These are phyloP conservation scores for Jamesozyma lodderae DNA, from an alignment of 805 yeast genomes.

Conservation along the genomic window DNA sequence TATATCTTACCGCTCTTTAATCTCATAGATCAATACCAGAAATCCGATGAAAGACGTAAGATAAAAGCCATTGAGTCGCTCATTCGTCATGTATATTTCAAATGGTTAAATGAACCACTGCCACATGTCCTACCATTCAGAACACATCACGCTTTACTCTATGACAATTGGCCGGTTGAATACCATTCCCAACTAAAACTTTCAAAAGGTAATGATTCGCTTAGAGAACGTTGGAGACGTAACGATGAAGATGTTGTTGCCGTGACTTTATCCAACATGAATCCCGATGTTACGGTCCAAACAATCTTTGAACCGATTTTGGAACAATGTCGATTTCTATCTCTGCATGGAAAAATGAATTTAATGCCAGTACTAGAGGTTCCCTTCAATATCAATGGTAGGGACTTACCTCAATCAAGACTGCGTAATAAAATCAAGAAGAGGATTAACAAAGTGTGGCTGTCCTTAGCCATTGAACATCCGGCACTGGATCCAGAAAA, in stretches of 20 bases:
- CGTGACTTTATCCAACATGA: background rate
- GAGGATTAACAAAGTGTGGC: background rate
- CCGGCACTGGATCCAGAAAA: slow-evolving; percentile 2
- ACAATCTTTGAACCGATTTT: slow-evolving; percentile 2
- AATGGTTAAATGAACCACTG: slow-evolving; percentile 1
- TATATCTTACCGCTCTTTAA: background rate
- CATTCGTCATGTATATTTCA: background rate
- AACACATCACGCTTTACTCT: background rate
- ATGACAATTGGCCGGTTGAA: slow-evolving; percentile 7
- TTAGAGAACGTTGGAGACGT: slow-evolving; percentile 2
- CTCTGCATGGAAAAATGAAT: background rate
- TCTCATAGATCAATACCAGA: background rate
- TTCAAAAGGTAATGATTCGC: background rate
- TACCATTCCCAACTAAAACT: slow-evolving; percentile 1
- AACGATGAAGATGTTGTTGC: background rate
- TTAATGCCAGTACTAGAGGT: slow-evolving; percentile 5
- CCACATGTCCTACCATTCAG: slow-evolving; percentile 6
- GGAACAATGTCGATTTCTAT: slow-evolving; percentile 1
- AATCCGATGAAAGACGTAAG: background rate
- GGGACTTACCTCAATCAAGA: slow-evolving; percentile 1
- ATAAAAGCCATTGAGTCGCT: background rate
- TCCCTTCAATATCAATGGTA: slow-evolving; percentile 4
- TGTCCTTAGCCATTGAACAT: background rate
- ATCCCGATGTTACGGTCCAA: background rate
- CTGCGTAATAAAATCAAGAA: slow-evolving; percentile 1